Evolutionary conservation across 371 early-diverging fungal species (phyloP), one percentile per base, ranked within the genome.

Genomic region (Rhizomucor pusillus): DNA sequence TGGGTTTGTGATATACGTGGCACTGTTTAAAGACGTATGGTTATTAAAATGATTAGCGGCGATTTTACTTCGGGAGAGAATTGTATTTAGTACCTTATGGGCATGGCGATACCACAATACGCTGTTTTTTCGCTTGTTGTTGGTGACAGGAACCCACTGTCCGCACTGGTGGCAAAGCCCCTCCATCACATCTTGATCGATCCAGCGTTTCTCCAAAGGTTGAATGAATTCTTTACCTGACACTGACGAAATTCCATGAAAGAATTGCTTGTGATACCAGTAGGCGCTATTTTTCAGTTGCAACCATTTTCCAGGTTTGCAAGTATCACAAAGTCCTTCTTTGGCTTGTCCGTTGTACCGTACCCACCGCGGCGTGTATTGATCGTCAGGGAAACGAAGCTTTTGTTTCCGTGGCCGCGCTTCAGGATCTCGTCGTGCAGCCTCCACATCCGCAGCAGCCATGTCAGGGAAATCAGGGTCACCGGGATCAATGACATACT

Each of bases 231-330:
- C 79, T 55, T 82, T 76, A 19, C 95, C 92, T 20, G 95, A 89
- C 0, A 90, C 87, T 0, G 93, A 90, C 13, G 93, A 94, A n/a
- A 95, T 92, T 35, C 95, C 95, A 58, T 95, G 83, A 51, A 77
- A 86, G 65, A 92, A 94, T 67, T 95, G 94, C 71, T 90, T 95
- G 74, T 95, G 95, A 61, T 95, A 94, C 95, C 95, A 95, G 57
- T 77, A 95, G 3, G 95, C 94, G 56, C 90, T 90, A 65, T 92
- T 94, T 64, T 95, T 95, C 19, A 95, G 79, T 63, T 95, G 92
- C 34, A 95, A 72, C 94, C 95, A 95, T 63, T 86, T 86, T 4
- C 91, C 92, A 10, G 93, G 91, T 41, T 71, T 66, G 66, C 95
- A 95, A 4, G 87, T 84, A 35, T 93, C 93, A 69, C 95, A 95